Base-by-base conservation (phyloP, 176 grass and related monocot species). In the Hordeum vulgare region DNA sequence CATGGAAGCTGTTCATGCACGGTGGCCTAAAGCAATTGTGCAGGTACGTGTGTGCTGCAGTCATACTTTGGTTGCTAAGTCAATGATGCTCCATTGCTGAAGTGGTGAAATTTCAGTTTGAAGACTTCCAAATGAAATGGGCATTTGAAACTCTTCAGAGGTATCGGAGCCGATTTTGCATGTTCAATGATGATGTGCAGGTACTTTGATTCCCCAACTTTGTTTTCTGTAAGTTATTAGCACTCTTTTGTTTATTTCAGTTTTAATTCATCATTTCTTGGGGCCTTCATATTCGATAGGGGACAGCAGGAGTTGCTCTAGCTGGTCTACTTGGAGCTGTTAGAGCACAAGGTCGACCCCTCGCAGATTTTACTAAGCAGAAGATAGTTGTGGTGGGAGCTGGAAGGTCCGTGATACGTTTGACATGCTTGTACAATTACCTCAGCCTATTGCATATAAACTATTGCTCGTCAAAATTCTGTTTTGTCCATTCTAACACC, bases 121-220 rank as follows among this genome's bases (percentile, higher is more conserved):
- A 98, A 67, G 96, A 98, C 83, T 98, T 98, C 82, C 96, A 98
- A 95, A 98, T 98, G 96, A 98, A 98, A 89, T 98, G 96, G 96
- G 96, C 93, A 71, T 98, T 98, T 66, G 91, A 96, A 89, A 98
- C 96, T 40, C 93, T 98, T 69, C 91, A 94, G 40, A 93, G 96
- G 74, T 98, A 98, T 78, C 89, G 96, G 26, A 60, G 95, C 41
- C 79, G 84, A 86, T 94, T 94, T 84, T 98, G 96, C 85, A 98
- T 94, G 90, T 95, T 98, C 86, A 98, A 98, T 79, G 93, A 98
- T 81, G 93, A 98, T 23, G 85, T 95, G 51, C 93, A 95, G 83
- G 96, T 98, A 86, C 45, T 77, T 51, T 88, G 64, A 72, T 27
- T 66, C 7, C 28, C 44, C n/a, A 70, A 75, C 26, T 56, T 57